Evolutionary conservation across 2,329 filamentous ascomycete genomes (phyloP).

Genomic region (Penicillium hesseltinei): DNA sequence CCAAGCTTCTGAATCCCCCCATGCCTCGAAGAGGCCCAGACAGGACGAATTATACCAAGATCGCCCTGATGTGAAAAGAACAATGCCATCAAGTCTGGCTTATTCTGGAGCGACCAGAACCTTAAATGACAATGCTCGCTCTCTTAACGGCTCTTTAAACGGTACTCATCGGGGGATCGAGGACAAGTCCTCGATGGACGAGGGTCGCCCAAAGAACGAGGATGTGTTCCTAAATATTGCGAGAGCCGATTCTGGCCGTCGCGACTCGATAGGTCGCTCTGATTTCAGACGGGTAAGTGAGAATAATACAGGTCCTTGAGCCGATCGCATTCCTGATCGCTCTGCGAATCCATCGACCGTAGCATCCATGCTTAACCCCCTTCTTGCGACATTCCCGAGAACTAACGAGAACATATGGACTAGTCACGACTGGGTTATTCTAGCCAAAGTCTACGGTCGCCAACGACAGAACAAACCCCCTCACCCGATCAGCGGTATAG

Average conservation of each 20-base stretch:
- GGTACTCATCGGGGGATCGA: slow-evolving; percentile 25
- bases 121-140: slow-evolving; percentile 27
- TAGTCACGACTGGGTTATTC: slow-evolving; percentile 41
- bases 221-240: slow-evolving; percentile 50
- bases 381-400: not conserved
- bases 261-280: slow-evolving; percentile 38
- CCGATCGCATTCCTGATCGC: slow-evolving; percentile 10
- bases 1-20: slow-evolving; percentile 22
- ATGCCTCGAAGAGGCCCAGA: slow-evolving; percentile 30
- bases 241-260: slow-evolving; percentile 39
- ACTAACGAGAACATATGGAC: slow-evolving; percentile 21
- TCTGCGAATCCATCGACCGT: not conserved
- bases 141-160: slow-evolving; percentile 18
- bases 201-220: slow-evolving; percentile 40
- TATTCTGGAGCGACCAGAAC: slow-evolving; percentile 29
- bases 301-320: not conserved
- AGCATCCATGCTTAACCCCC: not conserved
- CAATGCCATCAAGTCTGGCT: slow-evolving; percentile 35
- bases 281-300: slow-evolving; percentile 41
- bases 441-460: slow-evolving; percentile 35
- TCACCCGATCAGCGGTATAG: slow-evolving; percentile 38
- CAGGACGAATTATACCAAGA: slow-evolving; percentile 23
- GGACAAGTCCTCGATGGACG: slow-evolving; percentile 37
- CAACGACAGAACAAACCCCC: slow-evolving; percentile 36
- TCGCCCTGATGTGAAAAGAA: slow-evolving; percentile 32